Base-by-base conservation (phyloP, 2,329 filamentous ascomycete genomes). In the Berkeleyomyces basicola region DNA sequence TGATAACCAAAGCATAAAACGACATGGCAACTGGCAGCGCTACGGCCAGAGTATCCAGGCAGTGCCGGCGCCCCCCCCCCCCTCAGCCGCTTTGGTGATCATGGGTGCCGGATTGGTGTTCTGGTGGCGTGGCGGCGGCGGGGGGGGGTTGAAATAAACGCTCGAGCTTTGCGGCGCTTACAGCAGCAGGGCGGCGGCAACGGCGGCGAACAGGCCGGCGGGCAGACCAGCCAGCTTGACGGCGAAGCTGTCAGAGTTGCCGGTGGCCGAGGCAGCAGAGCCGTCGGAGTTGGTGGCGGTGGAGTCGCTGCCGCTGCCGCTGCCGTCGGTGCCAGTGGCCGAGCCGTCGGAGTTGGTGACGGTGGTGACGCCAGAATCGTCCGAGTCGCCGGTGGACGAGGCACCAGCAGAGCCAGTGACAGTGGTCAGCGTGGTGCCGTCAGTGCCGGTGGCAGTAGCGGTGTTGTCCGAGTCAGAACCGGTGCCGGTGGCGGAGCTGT, bases 181-280 rank as follows among this genome's bases (percentile, higher is more conserved):
- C 64, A 81, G 74, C 64, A 81, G 70, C 65, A 79, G 68, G 65
- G 73, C 76, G 47, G 76, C 78, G 55, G 78, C 78, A 23, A 76
- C 78, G 31, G 75, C 78, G 60, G 77, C 78, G 47, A 80, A 65
- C 58, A 79, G 66, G 63, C 77, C 78, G 37, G 70, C 69, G 47
- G 67, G 67, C 31, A 77, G 76, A 44, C 74, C 77, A 63, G 74
- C 75, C 58, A 78, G 78, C 68, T 72, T 71, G 64, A 74, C 72
- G 65, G 70, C 71, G 49, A 67, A 67, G 43, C 63, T 66, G 59
- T 66, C 67, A 53, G 66, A 67, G 44, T 67, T 66, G 7, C 64
- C 67, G 23, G 66, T 62, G 23, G 67, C 68, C 43, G 69, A 61
- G 7, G 68, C 68, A 33, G 67, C 65, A 31, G 66, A 67, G 44